These are phyloP conservation scores for Xylaria sp. DNA, from an alignment of 2,329 filamentous ascomycete genomes.

Conservation along the genomic window DNA sequence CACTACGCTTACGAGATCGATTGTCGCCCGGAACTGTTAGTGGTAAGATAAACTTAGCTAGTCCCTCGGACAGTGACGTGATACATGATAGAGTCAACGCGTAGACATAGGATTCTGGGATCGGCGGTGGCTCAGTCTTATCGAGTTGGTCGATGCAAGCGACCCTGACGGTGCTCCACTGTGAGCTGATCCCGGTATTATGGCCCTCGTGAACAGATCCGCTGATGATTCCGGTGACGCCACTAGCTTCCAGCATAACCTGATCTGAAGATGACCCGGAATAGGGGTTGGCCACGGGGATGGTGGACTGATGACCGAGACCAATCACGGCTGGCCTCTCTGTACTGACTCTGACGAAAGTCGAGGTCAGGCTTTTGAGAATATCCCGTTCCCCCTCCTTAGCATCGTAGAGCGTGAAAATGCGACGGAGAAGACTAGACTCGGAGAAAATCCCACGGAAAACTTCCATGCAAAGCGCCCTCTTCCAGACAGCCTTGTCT, in stretches of 20 bases:
- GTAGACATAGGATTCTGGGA: slow-evolving; percentile 94
- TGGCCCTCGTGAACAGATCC: slow-evolving; percentile 68
- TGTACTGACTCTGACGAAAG: slow-evolving; percentile 88
- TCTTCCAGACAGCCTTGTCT: slow-evolving; percentile 82
- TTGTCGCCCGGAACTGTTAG: slow-evolving; percentile 80
- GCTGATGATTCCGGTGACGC: slow-evolving; percentile 84
- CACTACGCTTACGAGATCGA: slow-evolving; percentile 53
- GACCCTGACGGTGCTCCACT: slow-evolving; percentile 87
- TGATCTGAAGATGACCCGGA: slow-evolving; percentile 71
- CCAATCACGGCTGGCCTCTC: slow-evolving; percentile 91
- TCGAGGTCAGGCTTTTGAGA: slow-evolving; percentile 79
- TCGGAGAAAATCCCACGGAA: slow-evolving; percentile 86
- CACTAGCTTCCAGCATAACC: slow-evolving; percentile 85
- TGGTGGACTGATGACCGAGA: slow-evolving; percentile 83
- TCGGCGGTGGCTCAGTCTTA: slow-evolving; percentile 78
- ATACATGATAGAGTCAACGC: slow-evolving; percentile 87
- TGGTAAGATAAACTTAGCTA: slow-evolving; percentile 91
- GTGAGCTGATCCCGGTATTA: slow-evolving; percentile 79
- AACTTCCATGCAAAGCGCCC: slow-evolving; percentile 87
- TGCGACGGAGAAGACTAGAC: slow-evolving; percentile 73
- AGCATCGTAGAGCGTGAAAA: slow-evolving; percentile 80
- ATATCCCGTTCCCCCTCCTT: slow-evolving; percentile 73
- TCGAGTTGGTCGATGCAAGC: slow-evolving; percentile 94
- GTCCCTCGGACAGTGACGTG: slow-evolving; percentile 84
- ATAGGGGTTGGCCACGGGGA: slow-evolving; percentile 66